Base-by-base conservation (phyloP, 2,329 filamentous ascomycete genomes). In the Talaromyces sp. region DNA sequence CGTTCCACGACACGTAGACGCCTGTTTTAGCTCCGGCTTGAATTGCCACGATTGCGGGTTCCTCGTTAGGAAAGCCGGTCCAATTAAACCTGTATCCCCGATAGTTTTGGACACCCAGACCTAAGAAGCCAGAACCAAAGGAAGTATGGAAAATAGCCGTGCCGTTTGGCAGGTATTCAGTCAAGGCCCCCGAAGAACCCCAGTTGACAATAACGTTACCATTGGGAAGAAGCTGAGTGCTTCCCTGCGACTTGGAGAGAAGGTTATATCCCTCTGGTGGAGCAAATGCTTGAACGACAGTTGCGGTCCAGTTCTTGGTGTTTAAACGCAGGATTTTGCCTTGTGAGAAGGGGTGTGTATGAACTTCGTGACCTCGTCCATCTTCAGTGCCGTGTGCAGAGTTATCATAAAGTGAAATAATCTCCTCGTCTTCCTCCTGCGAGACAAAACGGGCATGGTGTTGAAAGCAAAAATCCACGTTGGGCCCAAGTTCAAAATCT, bases 181-280 rank as follows among this genome's bases (percentile, higher is more conserved):
- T 71, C 27, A 81, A 67, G 2, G 78, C 79, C 0, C 80, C 80
- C 18, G 79, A 76, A 0, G 77, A 79, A 4, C 85, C 84, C 84
- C 84, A 87, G 64, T 83, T 82, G 36, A 87, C 79, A 50, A 87
- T 72, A 6, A 79, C 79, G 61, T 85, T 82, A 36, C 81, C 81
- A 58, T 81, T 80, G 0, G 81, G 78, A 0, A 87, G 76, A 5
- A 84, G 67, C 65, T 88, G 85, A 34, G 82, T 80, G 62, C 78
- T 82, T 1, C 81, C 81, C 63, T 83, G 82, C 0, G 83, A 84
- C 53, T 78, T 81, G 31, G 82, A 79, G 0, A 79, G 72, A 7
- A 85, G 72, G 5, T 74, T 71, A 59, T 83, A 47, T 23, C 80
- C 10, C 27, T 44, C 55, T 0, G 82, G 82, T 0, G 82, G 80